Conservation (phyloP, 306 rosid species). For the Cucumis cinereus region DNA sequence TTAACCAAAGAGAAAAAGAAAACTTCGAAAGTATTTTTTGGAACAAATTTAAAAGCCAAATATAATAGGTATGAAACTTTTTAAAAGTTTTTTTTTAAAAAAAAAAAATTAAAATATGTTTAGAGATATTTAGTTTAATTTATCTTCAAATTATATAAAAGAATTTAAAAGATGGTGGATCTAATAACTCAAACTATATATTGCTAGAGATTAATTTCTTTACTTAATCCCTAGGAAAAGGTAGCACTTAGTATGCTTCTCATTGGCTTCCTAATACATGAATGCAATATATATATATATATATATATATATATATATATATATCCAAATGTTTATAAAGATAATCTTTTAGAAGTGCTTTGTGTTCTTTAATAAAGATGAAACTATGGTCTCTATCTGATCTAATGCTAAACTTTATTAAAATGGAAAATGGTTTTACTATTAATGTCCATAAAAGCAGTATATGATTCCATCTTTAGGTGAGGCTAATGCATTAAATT, state of each 20-base stretch:
- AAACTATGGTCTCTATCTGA: not conserved
- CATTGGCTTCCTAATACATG: not conserved
- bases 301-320: no score
- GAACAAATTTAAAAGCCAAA: no score
- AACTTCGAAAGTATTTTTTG: no score
- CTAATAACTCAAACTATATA: not conserved
- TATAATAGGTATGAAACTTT: no score
- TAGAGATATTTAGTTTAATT: no score
- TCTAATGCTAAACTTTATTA: not conserved
- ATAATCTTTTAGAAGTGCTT: not conserved
- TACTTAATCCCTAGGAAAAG: slow-evolving; percentile 6
- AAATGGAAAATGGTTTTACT: not conserved
- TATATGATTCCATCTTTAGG: not conserved
- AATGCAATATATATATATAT: not conserved
- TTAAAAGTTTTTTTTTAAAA: no score
- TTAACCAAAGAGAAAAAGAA: no score
- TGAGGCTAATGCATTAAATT: not conserved
- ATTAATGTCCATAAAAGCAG: not conserved
- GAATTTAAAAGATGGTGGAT: not conserved
- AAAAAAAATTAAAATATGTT: no score
- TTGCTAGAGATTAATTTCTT: not conserved
- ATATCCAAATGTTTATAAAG: not conserved
- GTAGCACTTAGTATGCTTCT: not conserved
- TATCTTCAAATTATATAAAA: not conserved
- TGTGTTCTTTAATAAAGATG: not conserved